Evolutionary conservation across 1,284 basidiomycete genomes (phyloP).

Genomic region (Cerioporus squamosus): DNA sequence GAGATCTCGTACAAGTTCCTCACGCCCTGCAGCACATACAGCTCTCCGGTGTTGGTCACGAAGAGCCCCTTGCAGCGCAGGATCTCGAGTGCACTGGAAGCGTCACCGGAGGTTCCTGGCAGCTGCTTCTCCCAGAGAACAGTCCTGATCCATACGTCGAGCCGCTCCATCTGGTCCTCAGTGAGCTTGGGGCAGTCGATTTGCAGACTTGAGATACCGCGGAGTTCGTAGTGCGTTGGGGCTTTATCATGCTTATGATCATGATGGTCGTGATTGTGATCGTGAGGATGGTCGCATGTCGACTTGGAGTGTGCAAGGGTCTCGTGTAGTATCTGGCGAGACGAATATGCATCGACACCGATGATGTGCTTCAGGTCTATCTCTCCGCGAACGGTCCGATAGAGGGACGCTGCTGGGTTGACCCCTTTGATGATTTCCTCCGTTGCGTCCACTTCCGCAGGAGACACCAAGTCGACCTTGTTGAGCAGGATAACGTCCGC

Average conservation of each 20-base stretch:
- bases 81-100: slow-evolving; percentile 52
- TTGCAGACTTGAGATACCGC: slow-evolving; percentile 75
- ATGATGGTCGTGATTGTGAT: slow-evolving; percentile 36
- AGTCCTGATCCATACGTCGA: slow-evolving; percentile 81
- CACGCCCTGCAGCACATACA: slow-evolving; percentile 85
- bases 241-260: slow-evolving; percentile 32
- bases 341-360: slow-evolving; percentile 76
- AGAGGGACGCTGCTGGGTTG: slow-evolving; percentile 79
- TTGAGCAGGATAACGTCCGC: slow-evolving; percentile 91
- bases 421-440: slow-evolving; percentile 68
- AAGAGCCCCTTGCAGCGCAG: slow-evolving; percentile 88
- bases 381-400: slow-evolving; percentile 69
- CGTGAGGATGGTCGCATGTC: slow-evolving; percentile 33
- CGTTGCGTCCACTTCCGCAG: slow-evolving; percentile 44
- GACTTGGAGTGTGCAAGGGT: slow-evolving; percentile 1
- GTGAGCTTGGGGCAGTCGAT: slow-evolving; percentile 66
- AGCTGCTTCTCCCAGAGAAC: slow-evolving; percentile 77
- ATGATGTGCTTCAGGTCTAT: slow-evolving; percentile 79
- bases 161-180: slow-evolving; percentile 43
- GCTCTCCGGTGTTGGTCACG: slow-evolving; percentile 51
- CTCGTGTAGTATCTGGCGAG: slow-evolving; percentile 33
- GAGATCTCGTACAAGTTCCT: slow-evolving; percentile 83
- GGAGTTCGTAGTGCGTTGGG: slow-evolving; percentile 62
- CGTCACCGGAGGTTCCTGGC: slow-evolving; percentile 30
- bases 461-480: slow-evolving; percentile 77